A percentile compares a stretch with the other conserved stretches of the same genome.
phyloP scores from a whole-genome alignment of 257 asterid species.

The Salvia miltiorrhiza region DNA sequence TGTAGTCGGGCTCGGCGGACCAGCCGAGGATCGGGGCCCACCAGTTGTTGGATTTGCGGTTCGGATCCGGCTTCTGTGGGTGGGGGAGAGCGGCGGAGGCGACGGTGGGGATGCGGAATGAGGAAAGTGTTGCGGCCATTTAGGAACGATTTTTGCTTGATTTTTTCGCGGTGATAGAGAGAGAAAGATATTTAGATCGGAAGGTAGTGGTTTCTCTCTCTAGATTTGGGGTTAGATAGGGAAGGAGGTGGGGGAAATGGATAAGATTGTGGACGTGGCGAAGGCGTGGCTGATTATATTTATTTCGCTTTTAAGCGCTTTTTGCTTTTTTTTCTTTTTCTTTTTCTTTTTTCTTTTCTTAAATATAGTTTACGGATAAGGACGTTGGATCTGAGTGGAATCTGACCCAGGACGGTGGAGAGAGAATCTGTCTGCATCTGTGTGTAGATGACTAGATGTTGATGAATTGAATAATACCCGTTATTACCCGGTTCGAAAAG shows the following conservation, averaged over 20 bases:
- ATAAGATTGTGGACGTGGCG: slow-evolving; percentile 33
- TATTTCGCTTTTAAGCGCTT: neutral
- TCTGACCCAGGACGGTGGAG: slow-evolving; percentile 10
- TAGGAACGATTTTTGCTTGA: neutral
- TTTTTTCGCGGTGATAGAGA: neutral
- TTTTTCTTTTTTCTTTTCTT: neutral
- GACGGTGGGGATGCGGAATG: slow-evolving; percentile 31
- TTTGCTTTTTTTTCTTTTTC: neutral
- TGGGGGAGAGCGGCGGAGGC: slow-evolving; percentile 31
- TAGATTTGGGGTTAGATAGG: neutral
- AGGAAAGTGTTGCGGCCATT: slow-evolving; percentile 37
- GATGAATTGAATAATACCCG: too few species aligned
- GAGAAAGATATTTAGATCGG: neutral
- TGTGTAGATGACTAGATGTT: too few species aligned
- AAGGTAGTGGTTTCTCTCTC: neutral
- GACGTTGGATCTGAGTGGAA: slow-evolving; percentile 10
- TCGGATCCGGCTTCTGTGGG: slow-evolving; percentile 23
- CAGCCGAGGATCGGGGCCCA: slow-evolving; percentile 70
- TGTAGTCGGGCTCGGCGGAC: slow-evolving; percentile 66
- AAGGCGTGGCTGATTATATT: neutral
- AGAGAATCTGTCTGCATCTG: neutral
- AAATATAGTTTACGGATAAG: neutral
- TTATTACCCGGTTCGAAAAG: too few species aligned
- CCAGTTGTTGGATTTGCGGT: slow-evolving; percentile 40
- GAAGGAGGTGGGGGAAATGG: slow-evolving; percentile 13